Conservation (phyloP, 768 basidiomycete species). For the Termitomyces sp. region DNA sequence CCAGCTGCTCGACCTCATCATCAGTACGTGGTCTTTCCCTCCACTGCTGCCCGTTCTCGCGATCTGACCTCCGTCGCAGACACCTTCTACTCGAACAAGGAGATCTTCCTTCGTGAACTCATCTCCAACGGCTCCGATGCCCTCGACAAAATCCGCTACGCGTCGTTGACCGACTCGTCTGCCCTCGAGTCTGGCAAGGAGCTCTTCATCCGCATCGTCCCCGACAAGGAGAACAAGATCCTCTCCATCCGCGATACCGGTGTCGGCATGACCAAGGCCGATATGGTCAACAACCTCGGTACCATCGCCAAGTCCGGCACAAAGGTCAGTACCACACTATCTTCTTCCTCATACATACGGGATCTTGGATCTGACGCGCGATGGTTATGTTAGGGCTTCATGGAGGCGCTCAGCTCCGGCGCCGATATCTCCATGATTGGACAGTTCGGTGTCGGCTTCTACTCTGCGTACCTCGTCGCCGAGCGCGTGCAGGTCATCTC, state of each 20-base stretch:
- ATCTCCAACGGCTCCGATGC: constrained; percentile 98
- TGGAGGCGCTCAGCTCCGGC: constrained; percentile 93
- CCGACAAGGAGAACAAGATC: constrained; percentile 93
- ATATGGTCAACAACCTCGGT: constrained; percentile 98
- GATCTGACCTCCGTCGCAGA: constrained; percentile 40
- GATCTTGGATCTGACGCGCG: constrained; percentile 3
- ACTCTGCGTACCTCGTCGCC: constrained; percentile 98
- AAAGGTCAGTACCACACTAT: constrained; percentile 47
- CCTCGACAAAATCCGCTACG: constrained; percentile 97
- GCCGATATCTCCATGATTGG: constrained; percentile 96
- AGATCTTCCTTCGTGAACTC: constrained; percentile 98
- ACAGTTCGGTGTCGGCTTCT: constrained; percentile 99
- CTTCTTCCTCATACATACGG: not conserved
- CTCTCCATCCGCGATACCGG: constrained; percentile 92
- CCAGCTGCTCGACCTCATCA: constrained; percentile 97
- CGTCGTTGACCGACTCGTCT: constrained; percentile 89
- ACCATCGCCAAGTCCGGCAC: constrained; percentile 95
- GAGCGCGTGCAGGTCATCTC: constrained; percentile 98
- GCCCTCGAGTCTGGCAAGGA: constrained; percentile 90
- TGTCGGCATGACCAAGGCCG: constrained; percentile 99
- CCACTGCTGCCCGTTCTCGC: not conserved
- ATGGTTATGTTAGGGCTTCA: constrained; percentile 73
- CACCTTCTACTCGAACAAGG: constrained; percentile 99
- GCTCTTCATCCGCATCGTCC: constrained; percentile 88
- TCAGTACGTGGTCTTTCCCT: constrained; percentile 57